Evolutionary conservation across 1,284 basidiomycete genomes (phyloP).

Genomic region (Sporisorium sorghi): DNA sequence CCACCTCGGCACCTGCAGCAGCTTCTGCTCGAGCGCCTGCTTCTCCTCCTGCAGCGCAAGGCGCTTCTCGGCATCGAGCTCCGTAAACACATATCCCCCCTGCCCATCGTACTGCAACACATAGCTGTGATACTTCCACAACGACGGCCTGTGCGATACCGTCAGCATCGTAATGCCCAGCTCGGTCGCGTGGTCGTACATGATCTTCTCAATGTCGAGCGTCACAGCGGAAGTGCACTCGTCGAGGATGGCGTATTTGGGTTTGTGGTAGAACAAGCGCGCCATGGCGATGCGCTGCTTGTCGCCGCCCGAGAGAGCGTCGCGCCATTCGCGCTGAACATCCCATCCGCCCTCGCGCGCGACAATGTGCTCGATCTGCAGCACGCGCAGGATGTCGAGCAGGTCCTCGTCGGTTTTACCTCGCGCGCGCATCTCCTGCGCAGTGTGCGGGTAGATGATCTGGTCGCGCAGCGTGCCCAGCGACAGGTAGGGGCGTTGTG

Average conservation of each 20-base stretch:
- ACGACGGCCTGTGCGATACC: constrained; percentile 75
- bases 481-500: constrained; percentile 93
- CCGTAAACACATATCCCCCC: constrained; percentile 78
- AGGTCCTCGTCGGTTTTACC: constrained; percentile 78
- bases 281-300: constrained; percentile 92
- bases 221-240: constrained; percentile 96
- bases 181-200: constrained; percentile 91
- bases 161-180: constrained; percentile 69
- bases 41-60: constrained; percentile 94
- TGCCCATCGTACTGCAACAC: constrained; percentile 78
- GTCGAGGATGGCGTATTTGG: constrained; percentile 96
- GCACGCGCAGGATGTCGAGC: constrained; percentile 78
- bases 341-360: constrained; percentile 98
- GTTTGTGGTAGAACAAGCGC: constrained; percentile 91
- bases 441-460: constrained; percentile 82
- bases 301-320: constrained; percentile 84
- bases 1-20: constrained; percentile 79
- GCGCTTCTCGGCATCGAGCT: constrained; percentile 89
- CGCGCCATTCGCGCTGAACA: constrained; percentile 87
- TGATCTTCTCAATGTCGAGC: constrained; percentile 87
- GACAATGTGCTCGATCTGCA: constrained; percentile 88
- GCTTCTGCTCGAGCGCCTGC: constrained; percentile 68
- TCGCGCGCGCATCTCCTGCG: constrained; percentile 70
- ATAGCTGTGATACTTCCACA: constrained; percentile 92
- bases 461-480: constrained; percentile 94